Evolutionary conservation across 106 monocot genomes (phyloP).

Genomic region (Dioscorea zingiberensis): DNA sequence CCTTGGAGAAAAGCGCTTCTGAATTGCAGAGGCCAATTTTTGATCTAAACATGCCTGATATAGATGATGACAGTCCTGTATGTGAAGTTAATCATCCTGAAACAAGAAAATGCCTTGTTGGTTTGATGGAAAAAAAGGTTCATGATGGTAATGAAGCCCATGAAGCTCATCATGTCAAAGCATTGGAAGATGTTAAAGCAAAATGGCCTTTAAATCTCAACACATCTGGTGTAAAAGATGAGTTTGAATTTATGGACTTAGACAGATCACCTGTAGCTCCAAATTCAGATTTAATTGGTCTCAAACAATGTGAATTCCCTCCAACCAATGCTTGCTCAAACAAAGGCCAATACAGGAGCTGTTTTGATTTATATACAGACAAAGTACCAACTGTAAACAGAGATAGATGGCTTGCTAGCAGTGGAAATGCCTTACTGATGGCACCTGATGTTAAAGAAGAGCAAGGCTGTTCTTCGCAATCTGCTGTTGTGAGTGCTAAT

Average conservation of each 20-base stretch:
- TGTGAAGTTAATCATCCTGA: slow-evolving; percentile 1
- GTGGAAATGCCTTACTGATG: too few relatives aligned
- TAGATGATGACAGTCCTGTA: background rate
- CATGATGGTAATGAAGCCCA: slow-evolving; percentile 1
- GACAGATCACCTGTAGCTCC: too few relatives aligned
- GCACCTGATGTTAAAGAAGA: slow-evolving; percentile 4
- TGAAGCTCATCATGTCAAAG: background rate
- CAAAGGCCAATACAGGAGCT: background rate
- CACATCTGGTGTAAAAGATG: too few relatives aligned
- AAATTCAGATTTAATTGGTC: too few relatives aligned
- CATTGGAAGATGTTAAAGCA: too few relatives aligned
- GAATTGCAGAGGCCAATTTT: slow-evolving; percentile 3
- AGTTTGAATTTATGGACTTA: too few relatives aligned
- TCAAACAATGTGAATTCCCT: too few relatives aligned
- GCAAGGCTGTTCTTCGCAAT: background rate
- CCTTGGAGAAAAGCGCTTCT: background rate
- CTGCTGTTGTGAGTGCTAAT: slow-evolving; percentile 1
- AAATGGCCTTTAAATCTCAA: too few relatives aligned
- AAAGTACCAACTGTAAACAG: slow-evolving; percentile 10
- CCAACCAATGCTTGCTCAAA: too few relatives aligned
- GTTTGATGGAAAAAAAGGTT: background rate
- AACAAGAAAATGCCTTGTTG: background rate
- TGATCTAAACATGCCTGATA: slow-evolving; percentile 15
- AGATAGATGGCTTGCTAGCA: too few relatives aligned
- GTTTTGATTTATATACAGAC: slow-evolving; percentile 23